phyloP scores from a whole-genome alignment of 441 rosid genomes.

The Geranium incanum region DNA sequence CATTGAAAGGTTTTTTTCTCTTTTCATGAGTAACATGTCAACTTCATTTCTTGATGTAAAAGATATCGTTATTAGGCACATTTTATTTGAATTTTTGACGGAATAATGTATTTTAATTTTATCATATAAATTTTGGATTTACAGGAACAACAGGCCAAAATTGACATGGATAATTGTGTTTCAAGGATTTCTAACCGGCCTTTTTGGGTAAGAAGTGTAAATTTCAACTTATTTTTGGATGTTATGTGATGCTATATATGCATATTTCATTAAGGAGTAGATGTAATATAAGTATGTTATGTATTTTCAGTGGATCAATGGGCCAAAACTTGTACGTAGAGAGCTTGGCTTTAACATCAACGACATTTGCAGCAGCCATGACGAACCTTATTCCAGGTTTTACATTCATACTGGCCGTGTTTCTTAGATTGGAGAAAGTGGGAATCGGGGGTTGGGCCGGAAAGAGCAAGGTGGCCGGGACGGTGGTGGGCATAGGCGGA shows the following conservation, averaged over 20 bases:
- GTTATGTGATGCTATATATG: too few relatives aligned
- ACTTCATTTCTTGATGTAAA: too few relatives aligned
- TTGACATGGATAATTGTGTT: conserved; percentile 21
- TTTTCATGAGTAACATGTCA: background rate
- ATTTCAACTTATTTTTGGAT: too few relatives aligned
- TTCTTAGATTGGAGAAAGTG: conserved; percentile 28
- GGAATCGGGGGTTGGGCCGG: conserved; percentile 15
- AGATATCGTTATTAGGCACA: too few relatives aligned
- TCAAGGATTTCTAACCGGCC: conserved; percentile 25
- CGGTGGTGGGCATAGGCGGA: conserved; percentile 25
- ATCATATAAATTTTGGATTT: background rate
- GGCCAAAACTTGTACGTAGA: conserved; percentile 32
- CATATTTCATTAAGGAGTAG: too few relatives aligned
- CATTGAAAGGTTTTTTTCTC: conserved; percentile 30
- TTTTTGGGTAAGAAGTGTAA: conserved; percentile 26
- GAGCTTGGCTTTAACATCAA: conserved; percentile 44
- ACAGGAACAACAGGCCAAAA: conserved; percentile 25
- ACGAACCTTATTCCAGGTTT: conserved; percentile 35
- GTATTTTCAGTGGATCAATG: conserved; percentile 34
- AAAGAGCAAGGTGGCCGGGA: conserved; percentile 29
- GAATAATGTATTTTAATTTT: background rate
- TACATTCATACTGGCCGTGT: conserved; percentile 40
- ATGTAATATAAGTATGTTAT: too few relatives aligned
- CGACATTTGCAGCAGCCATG: conserved; percentile 43
- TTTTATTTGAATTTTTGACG: background rate